phyloP scores from a whole-genome alignment of 805 yeast genomes.

The Nadsonia fulvescens region DNA sequence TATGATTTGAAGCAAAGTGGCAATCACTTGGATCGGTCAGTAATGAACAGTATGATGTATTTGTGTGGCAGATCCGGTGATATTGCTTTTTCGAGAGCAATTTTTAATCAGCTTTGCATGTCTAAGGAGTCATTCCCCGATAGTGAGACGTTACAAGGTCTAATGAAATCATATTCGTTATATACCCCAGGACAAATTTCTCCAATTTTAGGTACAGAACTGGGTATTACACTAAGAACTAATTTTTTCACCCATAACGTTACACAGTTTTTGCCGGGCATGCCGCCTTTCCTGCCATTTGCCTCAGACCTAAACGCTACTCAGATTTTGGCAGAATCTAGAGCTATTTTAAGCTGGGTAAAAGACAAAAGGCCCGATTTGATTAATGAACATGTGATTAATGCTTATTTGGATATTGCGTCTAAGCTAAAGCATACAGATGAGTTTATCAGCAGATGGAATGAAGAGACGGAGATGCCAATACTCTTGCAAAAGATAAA shows the following conservation, averaged over 20 bases:
- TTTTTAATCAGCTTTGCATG: slow-evolving; percentile 17
- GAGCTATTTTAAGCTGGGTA: slow-evolving; percentile 53
- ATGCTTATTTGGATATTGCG: slow-evolving; percentile 34
- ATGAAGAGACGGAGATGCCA: slow-evolving; percentile 21
- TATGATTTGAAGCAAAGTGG: slow-evolving; percentile 36
- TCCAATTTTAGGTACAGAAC: slow-evolving; percentile 12
- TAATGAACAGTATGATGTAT: slow-evolving; percentile 53
- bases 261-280: slow-evolving; percentile 3
- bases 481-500: too few relatives aligned
- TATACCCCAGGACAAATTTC: slow-evolving; percentile 14
- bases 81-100: slow-evolving; percentile 47
- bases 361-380: slow-evolving; percentile 25
- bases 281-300: slow-evolving; percentile 60
- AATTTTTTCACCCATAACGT: slow-evolving; percentile 10
- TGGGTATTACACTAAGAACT: slow-evolving; percentile 15
- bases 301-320: slow-evolving; percentile 22
- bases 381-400: slow-evolving; percentile 26
- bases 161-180: slow-evolving; percentile 18
- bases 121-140: slow-evolving; percentile 14
- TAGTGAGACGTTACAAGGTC: slow-evolving; percentile 14
- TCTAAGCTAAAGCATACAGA: slow-evolving; percentile 20
- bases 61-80: slow-evolving; percentile 74
- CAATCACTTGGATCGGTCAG: slow-evolving; percentile 19
- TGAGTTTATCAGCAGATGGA: slow-evolving; percentile 21
- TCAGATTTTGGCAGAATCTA: slow-evolving; percentile 50